These are phyloP conservation scores for Talaromyces ruber DNA, from an alignment of 495 filamentous ascomycete species.

Conservation along the genomic window DNA sequence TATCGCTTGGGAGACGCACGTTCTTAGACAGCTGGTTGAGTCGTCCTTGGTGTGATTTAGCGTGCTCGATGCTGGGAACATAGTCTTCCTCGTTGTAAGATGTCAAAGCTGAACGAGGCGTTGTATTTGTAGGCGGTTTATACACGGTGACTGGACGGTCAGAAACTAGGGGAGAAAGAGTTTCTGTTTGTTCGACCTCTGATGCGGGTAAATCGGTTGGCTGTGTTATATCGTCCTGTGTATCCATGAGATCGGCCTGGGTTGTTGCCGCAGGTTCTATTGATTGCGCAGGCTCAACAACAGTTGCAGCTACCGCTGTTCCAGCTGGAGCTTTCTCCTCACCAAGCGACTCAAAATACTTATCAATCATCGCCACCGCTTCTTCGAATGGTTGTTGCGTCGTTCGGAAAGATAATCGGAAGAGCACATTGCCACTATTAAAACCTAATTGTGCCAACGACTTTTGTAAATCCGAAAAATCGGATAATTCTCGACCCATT, in stretches of 20 bases:
- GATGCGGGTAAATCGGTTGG: conserved; percentile 17
- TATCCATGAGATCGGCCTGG: conserved; percentile 6
- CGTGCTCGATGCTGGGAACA: conserved; percentile 76
- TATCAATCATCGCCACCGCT: conserved; percentile 71
- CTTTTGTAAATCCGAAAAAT: conserved; percentile 76
- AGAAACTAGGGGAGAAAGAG: conserved; percentile 10
- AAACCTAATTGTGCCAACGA: conserved; percentile 79
- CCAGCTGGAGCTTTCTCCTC: conserved; percentile 14
- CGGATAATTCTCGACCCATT: conserved; percentile 66
- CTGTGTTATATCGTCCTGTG: conserved; percentile 4
- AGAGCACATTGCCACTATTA: conserved; percentile 69
- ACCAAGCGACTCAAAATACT: conserved; percentile 50
- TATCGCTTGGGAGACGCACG: conserved; percentile 47
- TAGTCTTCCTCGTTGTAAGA: conserved; percentile 66
- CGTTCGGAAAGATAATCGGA: conserved; percentile 64
- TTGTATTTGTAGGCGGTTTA: conserved; percentile 59
- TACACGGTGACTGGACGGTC: conserved; percentile 61
- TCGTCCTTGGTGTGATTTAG: conserved; percentile 68
- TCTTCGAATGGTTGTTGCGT: conserved; percentile 75
- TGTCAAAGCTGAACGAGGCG: conserved; percentile 62
- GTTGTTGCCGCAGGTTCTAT: conserved; percentile 11
- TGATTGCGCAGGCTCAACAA: conserved; percentile 5
- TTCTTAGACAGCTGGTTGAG: conserved; percentile 57
- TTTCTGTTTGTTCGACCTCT: conserved; percentile 12
- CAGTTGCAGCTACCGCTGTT: background rate